Base-by-base conservation (phyloP, 2,329 filamentous ascomycete species). In the Fonsecaea pedrosoi region DNA sequence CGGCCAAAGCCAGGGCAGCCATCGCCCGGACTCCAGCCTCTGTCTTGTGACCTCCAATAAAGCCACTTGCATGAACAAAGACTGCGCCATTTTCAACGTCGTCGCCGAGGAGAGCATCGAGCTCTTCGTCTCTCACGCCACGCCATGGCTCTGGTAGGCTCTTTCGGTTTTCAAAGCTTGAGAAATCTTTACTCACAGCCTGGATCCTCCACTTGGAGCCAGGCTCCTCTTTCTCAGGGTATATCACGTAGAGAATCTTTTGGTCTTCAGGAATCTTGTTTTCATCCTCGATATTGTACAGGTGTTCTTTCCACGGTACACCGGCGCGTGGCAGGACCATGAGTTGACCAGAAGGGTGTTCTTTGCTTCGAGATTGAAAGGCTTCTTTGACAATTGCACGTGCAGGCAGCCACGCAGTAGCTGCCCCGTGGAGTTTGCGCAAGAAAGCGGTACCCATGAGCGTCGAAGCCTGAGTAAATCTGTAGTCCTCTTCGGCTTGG, bases 1-100 rank as follows among this genome's bases (percentile, higher is more conserved):
- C 57, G 7, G 64, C 77, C 67, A 82, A 69, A 57, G 79, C 77
- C 64, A 77, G 75, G 50, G 75, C 73, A 60, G 94, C 93, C 92
- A 98, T 96, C 65, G 89, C 87, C 77, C 92, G 86, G 32, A 89
- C 94, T 35, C 95, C 95, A 69, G 96, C 92, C 74, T 91, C 95
- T 0, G 91, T 96, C 84, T 91, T 90, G 80, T 97, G 96, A 2
- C 95, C 95, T 18, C 95, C 95, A 76, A 98, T 98, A 81, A 99
- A 99, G 34, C 95, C 95, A 61, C 90, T 90, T 3, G 94, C 94
- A 77, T 99, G 95, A 35, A 97, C 91, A 77, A 99, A 99, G 34
- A 99, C 89, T 69, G 92, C 89, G 6, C 94, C 82, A 53, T 77
- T 77, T 64, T 80, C 75, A n/a, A 76, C 75, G 68, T 79, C 78